These are phyloP conservation scores for Hymenoscyphus occultus DNA, from an alignment of 2,329 filamentous ascomycete genomes.

Conservation along the genomic window DNA sequence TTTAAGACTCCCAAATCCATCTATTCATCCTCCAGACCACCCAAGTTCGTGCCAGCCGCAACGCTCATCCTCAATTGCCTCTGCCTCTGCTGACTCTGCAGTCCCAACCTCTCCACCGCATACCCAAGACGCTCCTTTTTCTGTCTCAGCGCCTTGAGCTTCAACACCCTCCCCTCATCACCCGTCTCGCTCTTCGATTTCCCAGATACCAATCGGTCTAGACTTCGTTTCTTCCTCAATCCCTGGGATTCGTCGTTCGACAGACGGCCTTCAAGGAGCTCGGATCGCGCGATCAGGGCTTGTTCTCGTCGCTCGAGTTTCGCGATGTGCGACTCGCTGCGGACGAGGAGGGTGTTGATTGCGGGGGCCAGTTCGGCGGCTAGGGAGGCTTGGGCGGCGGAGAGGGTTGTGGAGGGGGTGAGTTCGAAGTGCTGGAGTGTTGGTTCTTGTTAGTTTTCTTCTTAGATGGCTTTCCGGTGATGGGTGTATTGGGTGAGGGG, in stretches of 20 bases:
- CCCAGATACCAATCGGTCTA: slow-evolving; percentile 41
- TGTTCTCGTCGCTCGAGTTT: slow-evolving; percentile 65
- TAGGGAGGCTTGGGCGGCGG: slow-evolving; percentile 61
- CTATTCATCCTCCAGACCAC: slow-evolving; percentile 7
- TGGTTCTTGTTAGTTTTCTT: neutral
- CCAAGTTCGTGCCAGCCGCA: slow-evolving; percentile 43
- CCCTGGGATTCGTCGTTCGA: slow-evolving; percentile 41
- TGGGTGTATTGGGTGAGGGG: neutral
- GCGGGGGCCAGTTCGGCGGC: slow-evolving; percentile 71
- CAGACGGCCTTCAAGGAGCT: slow-evolving; percentile 63
- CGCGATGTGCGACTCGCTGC: slow-evolving; percentile 62
- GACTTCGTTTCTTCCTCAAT: slow-evolving; percentile 32
- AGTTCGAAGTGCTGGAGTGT: slow-evolving; percentile 65
- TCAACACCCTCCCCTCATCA: slow-evolving; percentile 35
- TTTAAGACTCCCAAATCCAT: neutral
- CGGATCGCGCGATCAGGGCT: slow-evolving; percentile 61
- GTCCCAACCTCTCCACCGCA: slow-evolving; percentile 63
- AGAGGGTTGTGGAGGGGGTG: slow-evolving; percentile 62
- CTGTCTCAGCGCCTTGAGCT: slow-evolving; percentile 59
- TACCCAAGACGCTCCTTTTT: slow-evolving; percentile 71
- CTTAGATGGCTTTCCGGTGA: neutral
- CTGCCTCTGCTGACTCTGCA: slow-evolving; percentile 67
- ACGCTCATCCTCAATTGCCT: slow-evolving; percentile 71
- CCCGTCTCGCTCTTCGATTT: slow-evolving; percentile 20
- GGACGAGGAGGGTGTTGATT: slow-evolving; percentile 59